phyloP scores from a whole-genome alignment of 2,329 filamentous ascomycete species.

The Cladorrhinum sp. region DNA sequence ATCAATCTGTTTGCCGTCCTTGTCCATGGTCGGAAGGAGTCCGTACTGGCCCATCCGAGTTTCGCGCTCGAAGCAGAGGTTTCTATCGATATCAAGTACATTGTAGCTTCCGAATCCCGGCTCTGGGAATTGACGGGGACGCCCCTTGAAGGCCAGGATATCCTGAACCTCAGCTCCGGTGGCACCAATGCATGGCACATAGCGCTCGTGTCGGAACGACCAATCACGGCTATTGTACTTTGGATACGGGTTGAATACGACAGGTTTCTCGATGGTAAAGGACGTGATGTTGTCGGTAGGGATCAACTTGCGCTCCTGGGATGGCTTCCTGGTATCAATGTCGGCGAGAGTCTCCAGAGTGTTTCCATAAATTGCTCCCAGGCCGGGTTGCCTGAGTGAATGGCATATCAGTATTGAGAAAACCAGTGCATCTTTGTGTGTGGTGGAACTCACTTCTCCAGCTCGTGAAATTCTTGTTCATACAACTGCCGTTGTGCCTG shows the following conservation, averaged over 20 bases:
- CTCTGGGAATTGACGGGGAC: slow-evolving; percentile 56
- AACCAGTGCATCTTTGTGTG: not conserved
- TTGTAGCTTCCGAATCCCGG: slow-evolving; percentile 63
- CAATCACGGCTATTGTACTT: slow-evolving; percentile 63
- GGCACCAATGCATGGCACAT: slow-evolving; percentile 64
- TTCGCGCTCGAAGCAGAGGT: slow-evolving; percentile 66
- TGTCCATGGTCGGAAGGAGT: slow-evolving; percentile 46
- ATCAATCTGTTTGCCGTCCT: slow-evolving; percentile 44
- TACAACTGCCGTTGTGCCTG: slow-evolving; percentile 27
- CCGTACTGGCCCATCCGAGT: slow-evolving; percentile 68
- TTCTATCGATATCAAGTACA: slow-evolving; percentile 57
- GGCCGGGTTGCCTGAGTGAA: slow-evolving; percentile 39
- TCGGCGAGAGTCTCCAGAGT: slow-evolving; percentile 48
- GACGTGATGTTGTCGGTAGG: slow-evolving; percentile 25
- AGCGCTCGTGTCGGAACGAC: slow-evolving; percentile 54
- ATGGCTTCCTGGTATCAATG: slow-evolving; percentile 33
- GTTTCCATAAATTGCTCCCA: slow-evolving; percentile 55
- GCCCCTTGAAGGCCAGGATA: slow-evolving; percentile 60
- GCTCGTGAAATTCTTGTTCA: slow-evolving; percentile 41
- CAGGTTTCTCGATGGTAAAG: slow-evolving; percentile 47
- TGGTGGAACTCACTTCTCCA: slow-evolving; percentile 33
- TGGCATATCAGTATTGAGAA: slow-evolving; percentile 1
- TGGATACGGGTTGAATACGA: slow-evolving; percentile 68
- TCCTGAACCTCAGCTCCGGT: slow-evolving; percentile 59
- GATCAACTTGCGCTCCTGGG: slow-evolving; percentile 32